phyloP scores from a whole-genome alignment of 805 yeast genomes.

The Ogataea pini region DNA sequence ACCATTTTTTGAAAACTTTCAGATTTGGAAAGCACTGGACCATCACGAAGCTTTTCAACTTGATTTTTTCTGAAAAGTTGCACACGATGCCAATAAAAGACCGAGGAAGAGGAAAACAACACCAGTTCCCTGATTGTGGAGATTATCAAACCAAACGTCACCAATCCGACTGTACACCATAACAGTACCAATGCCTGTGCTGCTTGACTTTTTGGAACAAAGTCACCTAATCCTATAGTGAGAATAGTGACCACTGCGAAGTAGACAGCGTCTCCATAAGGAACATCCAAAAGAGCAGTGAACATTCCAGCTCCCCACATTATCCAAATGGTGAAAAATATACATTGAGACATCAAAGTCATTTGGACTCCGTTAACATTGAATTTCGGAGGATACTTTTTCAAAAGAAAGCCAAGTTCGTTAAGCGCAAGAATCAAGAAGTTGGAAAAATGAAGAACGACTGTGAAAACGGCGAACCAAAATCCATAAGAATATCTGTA shows the following conservation, averaged over 20 bases:
- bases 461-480: slow-evolving; percentile 75
- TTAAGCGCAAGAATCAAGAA: slow-evolving; percentile 54
- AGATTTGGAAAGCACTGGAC: slow-evolving; percentile 35
- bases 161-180: slow-evolving; percentile 68
- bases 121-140: slow-evolving; percentile 69
- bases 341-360: slow-evolving; percentile 69
- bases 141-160: slow-evolving; percentile 72
- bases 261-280: slow-evolving; percentile 69
- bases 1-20: slow-evolving; percentile 61
- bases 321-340: slow-evolving; percentile 67
- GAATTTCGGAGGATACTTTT: slow-evolving; percentile 69
- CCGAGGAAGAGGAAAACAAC: slow-evolving; percentile 58
- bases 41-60: slow-evolving; percentile 27
- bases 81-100: slow-evolving; percentile 63
- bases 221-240: slow-evolving; percentile 83
- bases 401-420: slow-evolving; percentile 57
- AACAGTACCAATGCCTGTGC: slow-evolving; percentile 60
- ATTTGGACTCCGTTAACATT: slow-evolving; percentile 69
- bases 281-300: slow-evolving; percentile 43
- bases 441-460: slow-evolving; percentile 60
- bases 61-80: slow-evolving; percentile 49
- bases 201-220: slow-evolving; percentile 53
- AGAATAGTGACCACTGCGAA: slow-evolving; percentile 71
- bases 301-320: slow-evolving; percentile 68
- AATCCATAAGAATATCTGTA: slow-evolving; percentile 59